Base-by-base conservation (phyloP, 495 filamentous ascomycete genomes). In the Stereocaulon alpinum region DNA sequence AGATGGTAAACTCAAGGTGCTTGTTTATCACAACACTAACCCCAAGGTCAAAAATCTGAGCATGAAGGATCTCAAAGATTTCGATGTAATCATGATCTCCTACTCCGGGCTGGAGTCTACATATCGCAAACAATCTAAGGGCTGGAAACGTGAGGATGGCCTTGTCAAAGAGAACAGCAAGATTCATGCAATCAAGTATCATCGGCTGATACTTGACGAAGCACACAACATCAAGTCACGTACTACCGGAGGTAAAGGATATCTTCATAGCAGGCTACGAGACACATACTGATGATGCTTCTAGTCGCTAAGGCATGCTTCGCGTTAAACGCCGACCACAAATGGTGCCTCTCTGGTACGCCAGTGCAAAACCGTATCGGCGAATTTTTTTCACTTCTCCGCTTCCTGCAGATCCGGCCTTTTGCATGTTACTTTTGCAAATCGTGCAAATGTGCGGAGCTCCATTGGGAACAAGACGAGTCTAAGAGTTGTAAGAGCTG, bases 381-480 rank as follows among this genome's bases (percentile, higher is more conserved):
- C 56, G 93, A 98, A 67, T 93, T 97, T 73, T 96, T 96, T 69
- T 96, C 93, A 4, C 78, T 97, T 4, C 75, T 98, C 37, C 86
- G 91, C 3, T 98, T 98, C 69, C 77, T 98, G 34, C 84, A 91
- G 70, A 78, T 95, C 44, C 77, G 76, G 10, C 93, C 93, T 4
- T 96, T 95, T 69, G 86, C 92, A 3, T 88, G 85, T 70, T 96
- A 98, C 70, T 87, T 94, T 64, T 98, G 93, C 78, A 89, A 87
- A 65, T 71, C 79, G 32, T 98, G 93, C 67, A 65, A 78, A 14
- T 98, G 93, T 67, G 77, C 85, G 42, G 78, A 81, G 24, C 76
- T 96, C 6, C 89, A 96, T 66, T 98, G 93, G 93, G 78, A 77
- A 11, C 82, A 91, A 64, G 73, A 85, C 64, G 77, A 80, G 5